Percentiles rank a stretch among this genome's conserved stretches.
Conservation (phyloP, 2,329 filamentous ascomycete genomes). For the Aspergillus hiratsukae region DNA sequence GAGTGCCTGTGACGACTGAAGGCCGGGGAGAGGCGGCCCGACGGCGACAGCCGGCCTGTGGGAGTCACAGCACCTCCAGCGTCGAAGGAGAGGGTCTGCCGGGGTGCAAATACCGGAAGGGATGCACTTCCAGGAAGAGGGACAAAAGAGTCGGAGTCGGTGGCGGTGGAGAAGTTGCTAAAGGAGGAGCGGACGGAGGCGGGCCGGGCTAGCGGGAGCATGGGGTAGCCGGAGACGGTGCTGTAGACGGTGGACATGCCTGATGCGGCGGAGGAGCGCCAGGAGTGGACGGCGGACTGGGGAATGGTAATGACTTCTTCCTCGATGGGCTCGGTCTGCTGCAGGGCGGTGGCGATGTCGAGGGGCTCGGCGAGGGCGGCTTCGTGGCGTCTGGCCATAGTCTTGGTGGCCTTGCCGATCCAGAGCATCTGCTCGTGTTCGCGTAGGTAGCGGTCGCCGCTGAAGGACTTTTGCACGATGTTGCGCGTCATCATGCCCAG, state of each 20-base stretch:
- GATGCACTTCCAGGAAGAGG: conserved; percentile 20
- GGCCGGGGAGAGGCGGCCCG: conserved; percentile 3
- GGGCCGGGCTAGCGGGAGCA: conserved; percentile 13
- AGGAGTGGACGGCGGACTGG: conserved; percentile 29
- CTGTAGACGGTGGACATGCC: conserved; percentile 29
- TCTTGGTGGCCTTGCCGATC: conserved; percentile 39
- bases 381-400: conserved; percentile 26
- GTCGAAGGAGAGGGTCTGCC: conserved; percentile 16
- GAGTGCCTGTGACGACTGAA: conserved; percentile 8
- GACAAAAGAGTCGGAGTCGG: conserved; percentile 27
- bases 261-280: conserved; percentile 32
- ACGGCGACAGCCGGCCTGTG: conserved; percentile 15
- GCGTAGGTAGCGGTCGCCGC: conserved; percentile 56
- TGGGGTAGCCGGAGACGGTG: conserved; percentile 17
- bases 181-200: conserved; percentile 25
- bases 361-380: conserved; percentile 16
- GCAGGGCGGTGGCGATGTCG: conserved; percentile 23
- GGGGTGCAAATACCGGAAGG: conserved; percentile 32
- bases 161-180: conserved; percentile 28
- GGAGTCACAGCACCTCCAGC: conserved; percentile 6
- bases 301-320: conserved; percentile 36
- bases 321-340: conserved; percentile 24
- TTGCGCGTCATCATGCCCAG: conserved; percentile 56
- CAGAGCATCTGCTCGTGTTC: conserved; percentile 61
- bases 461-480: conserved; percentile 58